Percentiles rank a stretch among this genome's conserved stretches.
Evolutionary conservation across 2,329 filamentous ascomycete species (phyloP).

Genomic region (Penicillium freii): DNA sequence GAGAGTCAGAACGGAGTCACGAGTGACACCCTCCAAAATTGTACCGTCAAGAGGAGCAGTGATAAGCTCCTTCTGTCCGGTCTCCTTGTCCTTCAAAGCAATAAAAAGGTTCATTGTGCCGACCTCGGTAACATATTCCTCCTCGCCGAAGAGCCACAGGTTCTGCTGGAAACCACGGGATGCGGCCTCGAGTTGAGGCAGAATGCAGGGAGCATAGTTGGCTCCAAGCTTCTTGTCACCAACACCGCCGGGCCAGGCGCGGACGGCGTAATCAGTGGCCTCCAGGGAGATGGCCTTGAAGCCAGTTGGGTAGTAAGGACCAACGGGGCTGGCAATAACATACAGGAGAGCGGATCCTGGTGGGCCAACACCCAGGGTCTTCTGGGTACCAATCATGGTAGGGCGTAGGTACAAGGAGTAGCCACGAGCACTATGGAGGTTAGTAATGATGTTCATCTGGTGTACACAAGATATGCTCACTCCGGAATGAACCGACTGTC

Average conservation of each 20-base stretch:
- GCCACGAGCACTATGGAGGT: constrained; percentile 57
- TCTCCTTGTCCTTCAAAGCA: constrained; percentile 78
- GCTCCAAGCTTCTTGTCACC: constrained; percentile 98
- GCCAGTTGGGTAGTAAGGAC: constrained; percentile 95
- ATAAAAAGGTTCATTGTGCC: constrained; percentile 99
- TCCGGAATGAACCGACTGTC: constrained; percentile 89
- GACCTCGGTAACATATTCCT: constrained; percentile 94
- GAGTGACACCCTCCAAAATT: constrained; percentile 90
- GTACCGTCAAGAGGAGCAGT: constrained; percentile 97
- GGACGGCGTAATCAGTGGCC: constrained; percentile 93
- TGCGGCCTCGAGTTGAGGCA: constrained; percentile 91
- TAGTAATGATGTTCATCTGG: background rate
- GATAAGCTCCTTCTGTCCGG: constrained; percentile 84
- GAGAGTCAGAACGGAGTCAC: constrained; percentile 84
- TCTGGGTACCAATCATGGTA: constrained; percentile 95
- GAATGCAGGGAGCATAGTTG: constrained; percentile 98
- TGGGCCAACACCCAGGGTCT: constrained; percentile 87
- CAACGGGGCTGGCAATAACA: constrained; percentile 93
- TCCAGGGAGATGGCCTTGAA: constrained; percentile 97
- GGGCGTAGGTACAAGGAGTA: constrained; percentile 95
- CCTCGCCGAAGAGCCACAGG: constrained; percentile 93
- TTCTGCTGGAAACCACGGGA: constrained; percentile 96
- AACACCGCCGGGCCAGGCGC: constrained; percentile 95
- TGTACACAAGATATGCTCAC: constrained; percentile 41
- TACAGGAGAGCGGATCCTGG: constrained; percentile 89